Evolutionary conservation across 78 protist species (phyloP).

Genomic region (slime mould (Dictyostelium discoideum)): dicty_2.7 NC_007089.4:5538501-5539000

Average conservation of each 20-base stretch:
- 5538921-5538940: constrained; percentile 21
- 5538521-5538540: background rate
- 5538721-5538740: constrained; percentile 24
- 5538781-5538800: constrained; percentile 6
- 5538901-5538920: too few relatives aligned
- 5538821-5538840: background rate
- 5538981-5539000: background rate
- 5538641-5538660: constrained; percentile 13
- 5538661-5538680: constrained; percentile 14
- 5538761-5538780: constrained; percentile 12
- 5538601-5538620: constrained; percentile 12
- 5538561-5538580: background rate
- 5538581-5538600: constrained; percentile 4
- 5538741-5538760: constrained; percentile 12
- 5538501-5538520: background rate
- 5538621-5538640: constrained; percentile 6
- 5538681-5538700: constrained; percentile 35
- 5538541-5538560: background rate
- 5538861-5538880: background rate
- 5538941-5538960: background rate
- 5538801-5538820: background rate
- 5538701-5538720: background rate
- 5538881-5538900: background rate
- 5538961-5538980: background rate
- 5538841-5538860: background rate